Percentiles rank a stretch among this genome's conserved stretches.
Evolutionary conservation across 208 protist species (phyloP).

Genomic region (Leishmania braziliensis): DNA sequence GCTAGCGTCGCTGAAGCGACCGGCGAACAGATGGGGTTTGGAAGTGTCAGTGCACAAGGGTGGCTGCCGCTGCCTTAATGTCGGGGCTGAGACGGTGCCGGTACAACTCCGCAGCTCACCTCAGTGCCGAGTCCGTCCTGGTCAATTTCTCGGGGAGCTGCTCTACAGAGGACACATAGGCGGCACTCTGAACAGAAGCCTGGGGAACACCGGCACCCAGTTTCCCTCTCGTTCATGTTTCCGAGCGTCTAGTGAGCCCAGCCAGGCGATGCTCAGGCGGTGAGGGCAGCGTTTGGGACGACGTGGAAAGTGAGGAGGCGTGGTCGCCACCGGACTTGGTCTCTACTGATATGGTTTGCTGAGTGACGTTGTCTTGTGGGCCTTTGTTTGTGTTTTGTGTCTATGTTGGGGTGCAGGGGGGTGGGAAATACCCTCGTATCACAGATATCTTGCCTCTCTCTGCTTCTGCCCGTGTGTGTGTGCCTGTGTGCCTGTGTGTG

Average conservation of each 20-base stretch:
- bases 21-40: constrained; percentile 54
- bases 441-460: not conserved
- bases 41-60: constrained; percentile 79
- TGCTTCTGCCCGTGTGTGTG: not conserved
- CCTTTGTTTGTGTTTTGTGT: constrained; percentile 6
- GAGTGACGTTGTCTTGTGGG: not conserved
- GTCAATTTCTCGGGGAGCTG: constrained; percentile 62
- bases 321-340: not conserved
- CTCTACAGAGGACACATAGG: constrained; percentile 35
- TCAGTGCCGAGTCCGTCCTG: constrained; percentile 31
- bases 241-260: constrained; percentile 18
- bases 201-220: constrained; percentile 27
- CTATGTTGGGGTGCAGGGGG: not conserved
- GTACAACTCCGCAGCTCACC: constrained; percentile 28
- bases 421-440: not conserved
- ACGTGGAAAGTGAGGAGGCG: not conserved
- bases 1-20: constrained; percentile 53
- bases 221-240: constrained; percentile 48
- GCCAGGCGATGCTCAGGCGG: no score
- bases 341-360: not conserved
- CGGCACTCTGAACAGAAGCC: constrained; percentile 18
- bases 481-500: not conserved
- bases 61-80: constrained; percentile 65
- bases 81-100: constrained; percentile 32
- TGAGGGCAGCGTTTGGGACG: not conserved